Conservation (phyloP, 768 basidiomycete species). For the Lactarius akahatsu region DNA sequence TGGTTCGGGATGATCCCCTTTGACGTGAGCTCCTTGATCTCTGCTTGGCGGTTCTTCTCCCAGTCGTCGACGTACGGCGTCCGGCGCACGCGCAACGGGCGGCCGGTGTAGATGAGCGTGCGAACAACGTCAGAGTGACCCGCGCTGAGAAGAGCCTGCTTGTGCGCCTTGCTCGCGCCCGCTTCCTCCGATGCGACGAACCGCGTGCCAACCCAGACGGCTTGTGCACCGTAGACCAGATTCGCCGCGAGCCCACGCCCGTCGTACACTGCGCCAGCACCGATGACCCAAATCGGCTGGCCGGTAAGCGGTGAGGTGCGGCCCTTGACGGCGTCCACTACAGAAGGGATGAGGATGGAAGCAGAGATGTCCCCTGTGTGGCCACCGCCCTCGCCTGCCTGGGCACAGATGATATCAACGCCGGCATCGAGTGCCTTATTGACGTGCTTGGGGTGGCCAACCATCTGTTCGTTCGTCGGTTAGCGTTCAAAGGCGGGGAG, state of each 20-base stretch:
- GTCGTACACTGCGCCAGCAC: slow-evolving; percentile 90
- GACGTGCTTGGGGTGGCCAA: slow-evolving; percentile 93
- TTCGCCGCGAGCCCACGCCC: slow-evolving; percentile 87
- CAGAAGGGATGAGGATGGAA: slow-evolving; percentile 86
- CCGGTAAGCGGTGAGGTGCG: slow-evolving; percentile 78
- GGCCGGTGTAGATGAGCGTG: slow-evolving; percentile 88
- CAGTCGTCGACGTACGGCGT: slow-evolving; percentile 86
- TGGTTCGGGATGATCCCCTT: slow-evolving; percentile 80
- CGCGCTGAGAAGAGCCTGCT: slow-evolving; percentile 69
- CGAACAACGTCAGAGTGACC: slow-evolving; percentile 77
- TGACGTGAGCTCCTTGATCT: slow-evolving; percentile 80
- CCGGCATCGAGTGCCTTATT: slow-evolving; percentile 77
- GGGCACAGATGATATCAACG: slow-evolving; percentile 91
- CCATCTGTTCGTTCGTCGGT: slow-evolving; percentile 50
- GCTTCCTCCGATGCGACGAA: slow-evolving; percentile 86
- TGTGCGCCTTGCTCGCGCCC: slow-evolving; percentile 79
- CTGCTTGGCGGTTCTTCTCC: slow-evolving; percentile 73
- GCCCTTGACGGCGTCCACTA: slow-evolving; percentile 80
- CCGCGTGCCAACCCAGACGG: slow-evolving; percentile 65
- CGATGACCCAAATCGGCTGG: slow-evolving; percentile 81
- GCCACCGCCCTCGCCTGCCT: slow-evolving; percentile 77
- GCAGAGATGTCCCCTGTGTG: slow-evolving; percentile 83
- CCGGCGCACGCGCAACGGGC: slow-evolving; percentile 81
- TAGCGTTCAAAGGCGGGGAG: too few species aligned
- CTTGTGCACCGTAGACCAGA: slow-evolving; percentile 85